A percentile compares a stretch with the other conserved stretches of the same genome.
These are phyloP conservation scores for Hygrocybe punicea DNA, from an alignment of 768 basidiomycete species.

Conservation along the genomic window DNA sequence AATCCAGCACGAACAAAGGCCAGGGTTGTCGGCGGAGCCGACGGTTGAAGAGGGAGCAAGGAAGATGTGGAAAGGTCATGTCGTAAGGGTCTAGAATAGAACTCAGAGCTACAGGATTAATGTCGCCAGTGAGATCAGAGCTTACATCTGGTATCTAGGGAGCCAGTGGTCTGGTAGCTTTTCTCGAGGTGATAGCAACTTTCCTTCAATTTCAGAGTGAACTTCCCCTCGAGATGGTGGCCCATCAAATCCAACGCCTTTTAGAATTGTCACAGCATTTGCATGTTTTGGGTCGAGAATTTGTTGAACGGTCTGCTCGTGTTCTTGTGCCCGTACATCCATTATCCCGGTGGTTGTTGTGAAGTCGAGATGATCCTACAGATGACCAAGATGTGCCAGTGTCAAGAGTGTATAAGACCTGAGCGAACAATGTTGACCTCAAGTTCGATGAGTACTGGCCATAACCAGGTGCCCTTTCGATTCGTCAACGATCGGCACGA, in stretches of 20 bases:
- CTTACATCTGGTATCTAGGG: constrained; percentile 77
- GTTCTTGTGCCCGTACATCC: neutral
- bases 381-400: too few relatives aligned
- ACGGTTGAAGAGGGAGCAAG: constrained; percentile 61
- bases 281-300: constrained; percentile 45
- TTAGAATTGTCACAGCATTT: constrained; percentile 45
- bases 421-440: too few relatives aligned
- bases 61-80: constrained; percentile 56
- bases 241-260: constrained; percentile 53
- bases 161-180: constrained; percentile 70
- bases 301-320: constrained; percentile 36
- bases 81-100: constrained; percentile 64
- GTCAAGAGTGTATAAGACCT: too few relatives aligned
- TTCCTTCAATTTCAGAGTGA: constrained; percentile 67
- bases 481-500: too few relatives aligned
- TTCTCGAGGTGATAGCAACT: constrained; percentile 66
- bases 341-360: neutral
- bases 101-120: constrained; percentile 14
- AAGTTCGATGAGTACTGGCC: too few relatives aligned
- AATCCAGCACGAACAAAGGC: constrained; percentile 74
- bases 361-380: neutral
- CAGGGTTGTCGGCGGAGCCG: constrained; percentile 70
- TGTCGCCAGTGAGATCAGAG: neutral
- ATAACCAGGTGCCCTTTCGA: too few relatives aligned
- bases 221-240: constrained; percentile 59